These are phyloP conservation scores for Prunella vulgaris DNA, from an alignment of 257 asterid species.

Conservation along the genomic window DNA sequence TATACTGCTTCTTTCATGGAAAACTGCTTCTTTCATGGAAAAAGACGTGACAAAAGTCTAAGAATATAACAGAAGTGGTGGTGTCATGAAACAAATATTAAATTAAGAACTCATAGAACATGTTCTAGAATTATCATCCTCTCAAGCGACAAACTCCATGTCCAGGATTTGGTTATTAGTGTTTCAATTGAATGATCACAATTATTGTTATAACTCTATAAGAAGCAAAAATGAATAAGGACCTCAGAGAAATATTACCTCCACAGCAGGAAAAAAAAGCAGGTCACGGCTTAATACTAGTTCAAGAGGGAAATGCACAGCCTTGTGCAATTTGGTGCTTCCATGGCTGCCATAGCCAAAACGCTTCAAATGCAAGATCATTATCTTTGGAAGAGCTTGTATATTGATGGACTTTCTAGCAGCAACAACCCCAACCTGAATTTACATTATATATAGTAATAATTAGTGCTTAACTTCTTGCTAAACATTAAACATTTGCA, in stretches of 20 bases:
- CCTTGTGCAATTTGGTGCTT: slow-evolving; percentile 82
- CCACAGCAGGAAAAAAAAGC: slow-evolving; percentile 56
- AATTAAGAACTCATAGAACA: background rate
- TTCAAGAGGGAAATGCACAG: slow-evolving; percentile 70
- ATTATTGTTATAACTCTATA: slow-evolving; percentile 1
- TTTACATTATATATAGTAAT: slow-evolving; percentile 10
- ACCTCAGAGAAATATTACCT: slow-evolving; percentile 41
- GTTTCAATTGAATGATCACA: background rate
- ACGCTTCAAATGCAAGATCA: slow-evolving; percentile 88
- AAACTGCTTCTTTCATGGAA: background rate
- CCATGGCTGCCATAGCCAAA: slow-evolving; percentile 68
- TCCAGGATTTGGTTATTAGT: background rate
- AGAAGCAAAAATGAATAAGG: background rate
- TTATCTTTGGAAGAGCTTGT: slow-evolving; percentile 70
- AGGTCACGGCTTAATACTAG: slow-evolving; percentile 70
- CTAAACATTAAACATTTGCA: background rate
- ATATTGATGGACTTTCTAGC: slow-evolving; percentile 73
- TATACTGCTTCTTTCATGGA: background rate
- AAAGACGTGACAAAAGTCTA: background rate
- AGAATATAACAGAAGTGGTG: no score
- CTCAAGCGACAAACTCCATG: no score
- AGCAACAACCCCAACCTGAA: slow-evolving; percentile 61
- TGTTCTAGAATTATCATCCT: background rate
- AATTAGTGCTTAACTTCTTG: background rate
- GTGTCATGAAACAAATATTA: background rate